Conservation (phyloP, 768 basidiomycete genomes). For the Lanmaoa rubissima region DNA sequence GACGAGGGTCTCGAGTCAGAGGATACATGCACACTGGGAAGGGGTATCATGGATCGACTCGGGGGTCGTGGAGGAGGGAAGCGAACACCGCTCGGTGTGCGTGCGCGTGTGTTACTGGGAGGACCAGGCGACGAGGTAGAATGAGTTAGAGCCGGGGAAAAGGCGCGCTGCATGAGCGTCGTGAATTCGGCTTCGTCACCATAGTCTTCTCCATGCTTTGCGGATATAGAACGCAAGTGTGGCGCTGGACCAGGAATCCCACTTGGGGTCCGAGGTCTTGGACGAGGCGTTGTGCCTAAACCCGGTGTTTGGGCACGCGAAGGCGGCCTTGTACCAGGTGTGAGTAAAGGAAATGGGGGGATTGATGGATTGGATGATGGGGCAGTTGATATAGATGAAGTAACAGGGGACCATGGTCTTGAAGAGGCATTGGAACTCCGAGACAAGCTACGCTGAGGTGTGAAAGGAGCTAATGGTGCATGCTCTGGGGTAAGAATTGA, state of each 20-base stretch:
- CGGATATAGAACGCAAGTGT: constrained; percentile 48
- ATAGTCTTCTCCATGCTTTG: constrained; percentile 43
- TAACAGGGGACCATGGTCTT: constrained; percentile 76
- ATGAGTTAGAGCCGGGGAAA: constrained; percentile 56
- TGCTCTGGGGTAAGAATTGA: constrained; percentile 44
- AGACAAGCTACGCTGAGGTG: constrained; percentile 63
- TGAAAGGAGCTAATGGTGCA: constrained; percentile 47
- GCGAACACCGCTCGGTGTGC: constrained; percentile 41
- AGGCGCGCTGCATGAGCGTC: constrained; percentile 54
- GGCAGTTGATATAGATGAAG: constrained; percentile 68
- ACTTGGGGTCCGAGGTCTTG: constrained; percentile 77
- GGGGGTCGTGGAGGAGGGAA: constrained; percentile 68
- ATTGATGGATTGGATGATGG: constrained; percentile 46
- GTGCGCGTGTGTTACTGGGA: constrained; percentile 25
- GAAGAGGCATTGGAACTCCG: constrained; percentile 76
- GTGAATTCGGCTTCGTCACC: constrained; percentile 43
- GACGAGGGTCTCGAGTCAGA: constrained; percentile 70
- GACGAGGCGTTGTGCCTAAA: constrained; percentile 51
- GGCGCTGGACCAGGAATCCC: constrained; percentile 67
- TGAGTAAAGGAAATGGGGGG: constrained; percentile 31
- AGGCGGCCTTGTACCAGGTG: constrained; percentile 35
- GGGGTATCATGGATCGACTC: constrained; percentile 80
- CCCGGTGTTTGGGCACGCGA: constrained; percentile 63
- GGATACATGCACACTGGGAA: constrained; percentile 69
- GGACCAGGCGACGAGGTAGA: constrained; percentile 44